phyloP scores from a whole-genome alignment of 2,329 filamentous ascomycete genomes.

The Penicillium sp. region DNA sequence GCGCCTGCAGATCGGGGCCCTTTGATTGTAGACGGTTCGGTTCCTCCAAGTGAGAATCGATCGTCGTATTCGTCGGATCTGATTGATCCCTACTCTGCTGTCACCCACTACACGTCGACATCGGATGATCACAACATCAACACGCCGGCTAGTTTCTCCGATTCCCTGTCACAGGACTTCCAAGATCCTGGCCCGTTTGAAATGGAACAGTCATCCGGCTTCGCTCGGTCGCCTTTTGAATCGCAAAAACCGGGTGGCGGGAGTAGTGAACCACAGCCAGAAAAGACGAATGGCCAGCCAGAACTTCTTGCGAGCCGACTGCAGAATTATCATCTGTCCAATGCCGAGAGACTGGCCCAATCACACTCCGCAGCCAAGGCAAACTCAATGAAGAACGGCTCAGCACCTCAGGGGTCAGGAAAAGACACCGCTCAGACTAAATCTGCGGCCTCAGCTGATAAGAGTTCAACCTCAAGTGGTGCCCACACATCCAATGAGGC shows the following conservation, averaged over 20 bases:
- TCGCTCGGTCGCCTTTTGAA: slow-evolving; percentile 28
- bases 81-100: slow-evolving; percentile 36
- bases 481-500: slow-evolving; percentile 29
- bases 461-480: slow-evolving; percentile 24
- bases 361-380: slow-evolving; percentile 14
- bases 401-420: slow-evolving; percentile 21
- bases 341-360: slow-evolving; percentile 30
- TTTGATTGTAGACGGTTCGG: slow-evolving; percentile 49
- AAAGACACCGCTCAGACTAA: slow-evolving; percentile 34
- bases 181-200: slow-evolving; percentile 39
- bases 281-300: slow-evolving; percentile 28
- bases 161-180: slow-evolving; percentile 40
- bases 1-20: slow-evolving; percentile 39
- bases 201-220: slow-evolving; percentile 31
- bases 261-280: slow-evolving; percentile 15
- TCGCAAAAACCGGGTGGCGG: slow-evolving; percentile 16
- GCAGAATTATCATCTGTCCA: slow-evolving; percentile 40
- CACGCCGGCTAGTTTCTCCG: slow-evolving; percentile 39
- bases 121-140: slow-evolving; percentile 40
- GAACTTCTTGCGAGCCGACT: slow-evolving; percentile 39
- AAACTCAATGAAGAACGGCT: slow-evolving; percentile 22
- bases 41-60: slow-evolving; percentile 39
- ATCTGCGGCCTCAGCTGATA: slow-evolving; percentile 23
- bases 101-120: slow-evolving; percentile 42
- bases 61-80: slow-evolving; percentile 33